Percentiles rank a stretch among this genome's conserved stretches.
Conservation (phyloP, 805 yeast species). For the Candida lessepsii region DNA sequence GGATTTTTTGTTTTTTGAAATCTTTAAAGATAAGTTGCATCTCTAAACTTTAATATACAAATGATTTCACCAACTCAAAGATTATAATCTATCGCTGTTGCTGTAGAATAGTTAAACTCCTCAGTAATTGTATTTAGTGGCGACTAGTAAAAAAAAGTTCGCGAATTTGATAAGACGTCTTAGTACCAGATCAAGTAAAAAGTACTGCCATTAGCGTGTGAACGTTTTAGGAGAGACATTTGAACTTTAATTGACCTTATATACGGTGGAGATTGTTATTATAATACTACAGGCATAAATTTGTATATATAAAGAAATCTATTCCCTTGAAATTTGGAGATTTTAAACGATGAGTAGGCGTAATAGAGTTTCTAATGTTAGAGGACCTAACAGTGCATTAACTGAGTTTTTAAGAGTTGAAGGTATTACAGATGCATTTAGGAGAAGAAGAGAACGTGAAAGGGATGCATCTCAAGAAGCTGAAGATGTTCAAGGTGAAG, state of each 20-base stretch:
- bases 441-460: constrained; percentile 32
- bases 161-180: constrained; percentile 5
- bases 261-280: too few species aligned
- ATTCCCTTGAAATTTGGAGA: too few species aligned
- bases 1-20: constrained; percentile 85
- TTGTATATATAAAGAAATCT: too few species aligned
- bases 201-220: too few species aligned
- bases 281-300: too few species aligned
- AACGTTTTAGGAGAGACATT: too few species aligned
- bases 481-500: too few species aligned
- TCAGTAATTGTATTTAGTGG: constrained; percentile 5
- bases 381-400: constrained; percentile 81
- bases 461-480: neutral
- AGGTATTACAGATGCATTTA: constrained; percentile 83
- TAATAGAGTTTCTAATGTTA: constrained; percentile 22
- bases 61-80: neutral
- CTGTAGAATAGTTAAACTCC: neutral
- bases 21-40: constrained; percentile 88
- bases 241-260: too few species aligned
- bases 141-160: constrained; percentile 5
- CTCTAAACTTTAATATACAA: too few species aligned
- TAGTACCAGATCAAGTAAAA: constrained; percentile 4
- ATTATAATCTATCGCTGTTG: neutral
- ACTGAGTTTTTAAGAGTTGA: constrained; percentile 86
- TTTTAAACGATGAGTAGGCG: constrained; percentile 16